phyloP scores from a whole-genome alignment of 2,329 filamentous ascomycete species.

The Juglanconis juglandina region DNA sequence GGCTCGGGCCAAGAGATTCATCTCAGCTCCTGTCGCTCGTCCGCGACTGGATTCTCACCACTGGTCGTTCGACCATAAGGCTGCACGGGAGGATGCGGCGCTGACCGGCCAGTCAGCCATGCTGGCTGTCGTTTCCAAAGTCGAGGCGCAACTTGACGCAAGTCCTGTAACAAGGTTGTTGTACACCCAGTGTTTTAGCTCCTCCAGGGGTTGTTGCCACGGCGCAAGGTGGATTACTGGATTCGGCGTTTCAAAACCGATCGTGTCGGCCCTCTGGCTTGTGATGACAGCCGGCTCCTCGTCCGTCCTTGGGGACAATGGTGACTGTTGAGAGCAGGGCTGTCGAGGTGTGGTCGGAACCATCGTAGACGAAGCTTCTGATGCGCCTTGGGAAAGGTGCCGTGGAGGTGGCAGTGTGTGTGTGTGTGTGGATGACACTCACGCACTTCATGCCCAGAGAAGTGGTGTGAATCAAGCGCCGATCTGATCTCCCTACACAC shows the following conservation, averaged over 20 bases:
- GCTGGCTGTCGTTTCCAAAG: constrained; percentile 6
- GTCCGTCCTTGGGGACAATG: too few relatives aligned
- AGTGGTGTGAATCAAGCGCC: background rate
- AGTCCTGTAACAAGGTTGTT: constrained; percentile 32
- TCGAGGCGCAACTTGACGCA: constrained; percentile 36
- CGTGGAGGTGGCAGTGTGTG: too few relatives aligned
- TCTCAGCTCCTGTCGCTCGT: background rate
- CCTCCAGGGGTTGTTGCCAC: constrained; percentile 6
- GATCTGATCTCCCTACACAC: background rate
- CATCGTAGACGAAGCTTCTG: too few relatives aligned
- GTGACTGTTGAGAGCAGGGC: too few relatives aligned
- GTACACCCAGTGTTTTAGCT: constrained; percentile 8
- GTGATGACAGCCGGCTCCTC: too few relatives aligned
- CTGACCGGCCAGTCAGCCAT: background rate
- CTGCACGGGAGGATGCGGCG: background rate
- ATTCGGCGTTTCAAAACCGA: constrained; percentile 16
- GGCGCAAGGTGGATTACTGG: constrained; percentile 6
- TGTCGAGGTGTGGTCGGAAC: too few relatives aligned
- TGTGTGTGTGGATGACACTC: too few relatives aligned
- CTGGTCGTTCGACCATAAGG: too few relatives aligned
- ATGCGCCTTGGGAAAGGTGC: too few relatives aligned
- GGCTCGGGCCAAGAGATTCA: background rate
- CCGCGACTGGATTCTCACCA: background rate
- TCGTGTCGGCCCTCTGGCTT: background rate
- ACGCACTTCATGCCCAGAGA: too few relatives aligned